Evolutionary conservation across 2,329 filamentous ascomycete genomes (phyloP).

Genomic region (Ophiosphaerella herpotricha): DNA sequence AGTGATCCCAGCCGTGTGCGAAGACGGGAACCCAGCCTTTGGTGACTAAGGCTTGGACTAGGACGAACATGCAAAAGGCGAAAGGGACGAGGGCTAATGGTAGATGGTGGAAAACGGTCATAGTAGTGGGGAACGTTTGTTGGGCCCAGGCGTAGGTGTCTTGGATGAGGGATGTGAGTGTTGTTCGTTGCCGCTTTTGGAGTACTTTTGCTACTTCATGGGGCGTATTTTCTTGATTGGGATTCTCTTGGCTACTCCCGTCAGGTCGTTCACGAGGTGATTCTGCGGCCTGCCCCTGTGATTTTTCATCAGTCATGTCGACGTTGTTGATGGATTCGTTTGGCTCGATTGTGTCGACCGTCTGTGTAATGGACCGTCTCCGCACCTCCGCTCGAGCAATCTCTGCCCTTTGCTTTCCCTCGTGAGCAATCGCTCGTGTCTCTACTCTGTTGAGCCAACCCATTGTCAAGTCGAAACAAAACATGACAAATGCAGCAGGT

Average conservation of each 20-base stretch:
- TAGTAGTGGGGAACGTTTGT: constrained; percentile 72
- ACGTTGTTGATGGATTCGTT: constrained; percentile 1
- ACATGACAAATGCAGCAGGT: constrained; percentile 70
- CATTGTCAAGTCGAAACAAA: constrained; percentile 67
- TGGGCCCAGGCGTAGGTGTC: constrained; percentile 63
- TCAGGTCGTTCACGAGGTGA: constrained; percentile 6
- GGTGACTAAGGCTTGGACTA: constrained; percentile 73
- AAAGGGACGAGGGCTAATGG: constrained; percentile 73
- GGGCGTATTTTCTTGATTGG: not conserved
- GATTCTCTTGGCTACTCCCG: constrained; percentile 1
- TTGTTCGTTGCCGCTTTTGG: constrained; percentile 41
- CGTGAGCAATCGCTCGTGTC: constrained; percentile 65
- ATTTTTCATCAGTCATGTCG: constrained; percentile 15
- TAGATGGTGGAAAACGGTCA: constrained; percentile 67
- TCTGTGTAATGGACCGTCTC: constrained; percentile 23
- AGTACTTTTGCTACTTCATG: constrained; percentile 12
- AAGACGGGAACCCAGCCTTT: constrained; percentile 78
- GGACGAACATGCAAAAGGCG: constrained; percentile 73
- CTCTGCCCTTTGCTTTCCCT: constrained; percentile 58
- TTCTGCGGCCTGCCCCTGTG: constrained; percentile 1
- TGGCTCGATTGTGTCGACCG: constrained; percentile 7
- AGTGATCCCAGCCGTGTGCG: constrained; percentile 73
- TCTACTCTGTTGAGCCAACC: constrained; percentile 68
- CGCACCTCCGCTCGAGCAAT: constrained; percentile 42
- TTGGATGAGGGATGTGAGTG: constrained; percentile 57